Conservation (phyloP, 768 basidiomycete species). For the Boletellus ananiceps region DNA sequence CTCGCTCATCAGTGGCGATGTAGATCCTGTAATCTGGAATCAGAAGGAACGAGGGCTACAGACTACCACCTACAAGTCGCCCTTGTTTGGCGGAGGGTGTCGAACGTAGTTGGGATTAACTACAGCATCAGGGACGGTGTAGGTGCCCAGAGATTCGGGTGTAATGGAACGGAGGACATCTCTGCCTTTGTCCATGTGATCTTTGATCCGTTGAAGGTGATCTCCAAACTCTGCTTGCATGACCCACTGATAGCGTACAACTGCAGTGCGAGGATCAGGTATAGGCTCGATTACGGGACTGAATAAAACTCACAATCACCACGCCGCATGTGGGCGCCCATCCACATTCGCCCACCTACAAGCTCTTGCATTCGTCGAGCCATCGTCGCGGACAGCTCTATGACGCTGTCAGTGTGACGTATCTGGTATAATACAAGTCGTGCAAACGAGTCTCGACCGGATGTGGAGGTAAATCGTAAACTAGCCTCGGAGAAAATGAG, state of each 20-base stretch:
- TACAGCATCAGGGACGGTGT: slow-evolving; percentile 19
- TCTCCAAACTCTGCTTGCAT: slow-evolving; percentile 34
- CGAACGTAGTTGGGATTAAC: slow-evolving; percentile 15
- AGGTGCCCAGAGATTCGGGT: slow-evolving; percentile 15
- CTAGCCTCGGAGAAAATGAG: slow-evolving; percentile 26
- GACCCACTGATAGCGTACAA: slow-evolving; percentile 32
- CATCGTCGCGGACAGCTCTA: slow-evolving; percentile 29
- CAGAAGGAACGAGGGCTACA: slow-evolving; percentile 2
- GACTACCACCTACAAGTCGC: slow-evolving; percentile 17
- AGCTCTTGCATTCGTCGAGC: slow-evolving; percentile 30
- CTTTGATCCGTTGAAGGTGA: slow-evolving; percentile 35
- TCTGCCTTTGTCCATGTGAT: slow-evolving; percentile 19
- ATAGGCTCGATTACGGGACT: too few relatives aligned
- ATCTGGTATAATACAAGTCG: slow-evolving; percentile 31
- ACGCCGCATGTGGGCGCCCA: slow-evolving; percentile 42
- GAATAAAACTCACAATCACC: slow-evolving; percentile 35
- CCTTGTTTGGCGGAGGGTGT: slow-evolving; percentile 14
- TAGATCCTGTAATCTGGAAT: slow-evolving; percentile 24
- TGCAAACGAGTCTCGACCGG: slow-evolving; percentile 31
- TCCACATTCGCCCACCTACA: slow-evolving; percentile 35
- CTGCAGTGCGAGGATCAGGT: slow-evolving; percentile 9
- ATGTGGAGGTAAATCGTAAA: slow-evolving; percentile 30
- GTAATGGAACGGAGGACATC: slow-evolving; percentile 16
- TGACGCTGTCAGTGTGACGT: slow-evolving; percentile 25
- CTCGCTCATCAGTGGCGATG: slow-evolving; percentile 41